Base-by-base conservation (phyloP, 768 basidiomycete genomes). In the Suillus brevipes region DNA sequence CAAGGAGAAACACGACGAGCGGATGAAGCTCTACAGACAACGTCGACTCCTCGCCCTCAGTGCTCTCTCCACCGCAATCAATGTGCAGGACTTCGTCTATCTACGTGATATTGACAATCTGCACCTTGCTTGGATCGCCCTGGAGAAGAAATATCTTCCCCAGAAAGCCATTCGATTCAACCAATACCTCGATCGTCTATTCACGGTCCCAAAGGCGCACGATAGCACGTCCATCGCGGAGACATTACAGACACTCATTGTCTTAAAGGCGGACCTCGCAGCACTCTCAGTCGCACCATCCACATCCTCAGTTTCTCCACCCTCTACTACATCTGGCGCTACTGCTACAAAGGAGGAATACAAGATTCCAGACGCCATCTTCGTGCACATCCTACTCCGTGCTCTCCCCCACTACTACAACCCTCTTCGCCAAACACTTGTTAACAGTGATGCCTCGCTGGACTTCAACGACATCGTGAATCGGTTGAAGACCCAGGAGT, bases 381-480 rank as follows among this genome's bases (percentile, higher is more conserved):
- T 47, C 3, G 45, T 47, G 4, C 45, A 47, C 4, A 12, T n/a
- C n/a, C 45, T 47, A 5, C n/a, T 47, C 4, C 4, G 20, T 1
- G 20, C 43, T 0, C 43, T 45, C 20, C 43, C 42, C 6, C 20
- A 45, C 9, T 45, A 45, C 2, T 45, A 45, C 4, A 10, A 45
- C 20, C 20, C 20, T 0, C 1, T 45, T 2, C 10, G 20, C 0
- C 43, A 45, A n/a, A 45, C 43, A 0, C 43, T 45, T 0, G 0
- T 45, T 0, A 45, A 45, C 1, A 45, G 43, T 5, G 3, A 2
- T 9, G 4, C 20, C 0, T 1, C 43, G 0, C 43, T 45, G 0
- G 43, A 45, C 20, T 45, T 45, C 43, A 45, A n/a, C 4, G 43
- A 45, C 20, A n/a, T n/a, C 4, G 20, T 45, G 0, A 45, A 45